These are phyloP conservation scores for Polyporus tsugae DNA, from an alignment of 1,284 basidiomycete genomes.

Conservation along the genomic window DNA sequence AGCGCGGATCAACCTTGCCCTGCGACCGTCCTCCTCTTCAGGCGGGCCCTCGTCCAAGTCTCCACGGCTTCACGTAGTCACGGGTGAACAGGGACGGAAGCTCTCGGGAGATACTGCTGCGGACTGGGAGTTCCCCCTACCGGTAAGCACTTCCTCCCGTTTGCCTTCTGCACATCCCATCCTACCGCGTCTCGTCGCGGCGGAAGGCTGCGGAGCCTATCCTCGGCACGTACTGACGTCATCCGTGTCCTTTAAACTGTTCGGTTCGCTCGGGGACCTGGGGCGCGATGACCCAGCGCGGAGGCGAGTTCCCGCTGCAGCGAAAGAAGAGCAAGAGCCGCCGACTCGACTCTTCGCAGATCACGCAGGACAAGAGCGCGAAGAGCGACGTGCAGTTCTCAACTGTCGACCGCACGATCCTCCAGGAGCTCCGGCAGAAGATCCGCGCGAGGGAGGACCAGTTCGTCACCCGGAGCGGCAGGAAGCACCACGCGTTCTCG, in stretches of 20 bases:
- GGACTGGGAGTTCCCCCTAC: constrained; percentile 32
- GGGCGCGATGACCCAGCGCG: constrained; percentile 23
- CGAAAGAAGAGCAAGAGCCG: constrained; percentile 37
- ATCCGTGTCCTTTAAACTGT: constrained; percentile 3
- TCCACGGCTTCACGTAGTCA: constrained; percentile 1
- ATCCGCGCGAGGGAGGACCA: constrained; percentile 60
- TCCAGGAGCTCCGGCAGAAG: constrained; percentile 60
- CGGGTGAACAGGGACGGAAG: constrained; percentile 13
- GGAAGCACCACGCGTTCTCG: constrained; percentile 63
- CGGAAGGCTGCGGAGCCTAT: constrained; percentile 5
- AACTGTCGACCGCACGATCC: constrained; percentile 65
- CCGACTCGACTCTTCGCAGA: constrained; percentile 19
- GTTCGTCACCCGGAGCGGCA: constrained; percentile 59
- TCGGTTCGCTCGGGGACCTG: background rate
- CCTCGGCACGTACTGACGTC: constrained; percentile 16
- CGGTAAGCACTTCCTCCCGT: constrained; percentile 24
- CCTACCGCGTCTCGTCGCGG: background rate
- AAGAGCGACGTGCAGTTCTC: constrained; percentile 49
- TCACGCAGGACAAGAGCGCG: constrained; percentile 30
- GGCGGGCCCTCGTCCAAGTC: constrained; percentile 14
- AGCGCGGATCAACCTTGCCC: constrained; percentile 24
- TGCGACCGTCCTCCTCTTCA: constrained; percentile 31
- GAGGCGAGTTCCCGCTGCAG: constrained; percentile 34
- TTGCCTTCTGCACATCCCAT: background rate
- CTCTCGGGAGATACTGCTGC: constrained; percentile 19